These are phyloP conservation scores for Sporopachydermia lactativora DNA, from an alignment of 805 yeast genomes.

Conservation along the genomic window DNA sequence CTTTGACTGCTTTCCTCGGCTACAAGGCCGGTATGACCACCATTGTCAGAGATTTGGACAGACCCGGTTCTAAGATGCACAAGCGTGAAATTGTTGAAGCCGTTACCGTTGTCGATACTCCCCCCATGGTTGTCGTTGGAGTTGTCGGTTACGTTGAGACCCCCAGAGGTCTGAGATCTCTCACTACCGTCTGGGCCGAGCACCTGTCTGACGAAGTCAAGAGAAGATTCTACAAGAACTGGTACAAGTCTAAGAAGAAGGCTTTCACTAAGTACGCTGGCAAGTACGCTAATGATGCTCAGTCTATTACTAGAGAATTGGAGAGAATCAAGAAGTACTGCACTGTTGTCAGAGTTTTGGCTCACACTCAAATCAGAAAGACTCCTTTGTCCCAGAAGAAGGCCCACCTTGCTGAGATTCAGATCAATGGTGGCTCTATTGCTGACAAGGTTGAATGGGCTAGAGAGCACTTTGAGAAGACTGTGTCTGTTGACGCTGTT, in stretches of 20 bases:
- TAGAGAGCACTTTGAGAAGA: constrained; percentile 97
- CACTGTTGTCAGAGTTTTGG: constrained; percentile 95
- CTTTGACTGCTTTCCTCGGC: constrained; percentile 98
- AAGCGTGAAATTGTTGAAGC: constrained; percentile 99
- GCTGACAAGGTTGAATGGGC: constrained; percentile 99
- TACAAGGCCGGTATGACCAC: constrained; percentile 99
- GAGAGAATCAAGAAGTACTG: constrained; percentile 99
- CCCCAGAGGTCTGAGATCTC: constrained; percentile 99
- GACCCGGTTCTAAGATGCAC: constrained; percentile 99
- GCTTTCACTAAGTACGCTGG: constrained; percentile 99
- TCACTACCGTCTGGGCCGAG: constrained; percentile 99
- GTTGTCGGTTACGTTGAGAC: constrained; percentile 99
- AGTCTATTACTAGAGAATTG: constrained; percentile 85
- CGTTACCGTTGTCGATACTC: constrained; percentile 97
- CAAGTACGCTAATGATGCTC: constrained; percentile 88
- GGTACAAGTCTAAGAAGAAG: constrained; percentile 99
- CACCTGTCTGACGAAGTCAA: constrained; percentile 97
- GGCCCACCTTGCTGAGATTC: constrained; percentile 99
- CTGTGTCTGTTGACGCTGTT: constrained; percentile 89
- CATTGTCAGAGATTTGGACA: constrained; percentile 98
- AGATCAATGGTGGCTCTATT: constrained; percentile 97
- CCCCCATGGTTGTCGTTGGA: constrained; percentile 98
- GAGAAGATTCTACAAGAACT: constrained; percentile 99
- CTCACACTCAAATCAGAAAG: constrained; percentile 99
- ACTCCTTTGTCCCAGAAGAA: constrained; percentile 98